Conservation (phyloP, 768 basidiomycete species). For the Hypsizygus marmoreus region DNA sequence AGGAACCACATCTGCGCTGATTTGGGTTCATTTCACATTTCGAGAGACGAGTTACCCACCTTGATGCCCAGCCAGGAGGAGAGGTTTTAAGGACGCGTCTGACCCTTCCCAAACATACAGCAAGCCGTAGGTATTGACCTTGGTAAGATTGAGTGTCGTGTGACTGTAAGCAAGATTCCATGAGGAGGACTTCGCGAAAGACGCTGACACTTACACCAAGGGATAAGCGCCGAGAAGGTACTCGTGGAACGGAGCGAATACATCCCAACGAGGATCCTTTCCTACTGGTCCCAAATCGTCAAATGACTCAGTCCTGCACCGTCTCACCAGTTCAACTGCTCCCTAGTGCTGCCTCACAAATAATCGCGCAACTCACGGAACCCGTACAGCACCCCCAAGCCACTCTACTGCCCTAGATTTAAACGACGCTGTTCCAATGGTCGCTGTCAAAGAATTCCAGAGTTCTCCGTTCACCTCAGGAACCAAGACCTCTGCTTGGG, state of each 20-base stretch:
- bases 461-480: constrained; percentile 41
- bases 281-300: constrained; percentile 51
- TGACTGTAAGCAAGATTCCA: constrained; percentile 41
- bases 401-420: constrained; percentile 42
- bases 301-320: constrained; percentile 59
- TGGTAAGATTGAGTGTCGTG: constrained; percentile 56
- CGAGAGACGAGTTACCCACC: constrained; percentile 39
- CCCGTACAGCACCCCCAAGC: constrained; percentile 49
- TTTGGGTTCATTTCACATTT: not conserved
- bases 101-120: constrained; percentile 73
- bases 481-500: constrained; percentile 37
- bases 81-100: constrained; percentile 62
- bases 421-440: constrained; percentile 38
- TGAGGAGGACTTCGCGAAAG: not conserved
- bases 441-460: constrained; percentile 34
- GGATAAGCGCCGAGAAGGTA: constrained; percentile 59
- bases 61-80: constrained; percentile 71
- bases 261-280: constrained; percentile 56
- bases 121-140: constrained; percentile 78
- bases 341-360: too few relatives aligned
- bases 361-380: constrained; percentile 36
- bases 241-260: constrained; percentile 53
- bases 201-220: constrained; percentile 49
- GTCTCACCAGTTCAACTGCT: too few relatives aligned
- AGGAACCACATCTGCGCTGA: constrained; percentile 59